A percentile compares a stretch with the other conserved stretches of the same genome.
Evolutionary conservation across 225 moss, liverwort and hornwort species (phyloP).

Genomic region (Pseudisothecium myosuroides): DNA sequence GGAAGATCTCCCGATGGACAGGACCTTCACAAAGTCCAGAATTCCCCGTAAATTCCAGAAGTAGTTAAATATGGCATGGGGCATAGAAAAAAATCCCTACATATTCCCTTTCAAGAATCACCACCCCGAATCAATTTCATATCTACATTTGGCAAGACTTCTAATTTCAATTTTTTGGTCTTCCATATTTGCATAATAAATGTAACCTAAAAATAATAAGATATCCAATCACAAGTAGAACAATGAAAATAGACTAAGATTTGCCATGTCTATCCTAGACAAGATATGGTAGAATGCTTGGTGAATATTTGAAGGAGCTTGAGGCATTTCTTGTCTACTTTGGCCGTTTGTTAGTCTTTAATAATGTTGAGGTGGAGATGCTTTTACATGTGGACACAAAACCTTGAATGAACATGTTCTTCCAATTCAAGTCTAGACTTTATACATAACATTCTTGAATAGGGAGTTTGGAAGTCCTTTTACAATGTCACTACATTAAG

Average conservation of each 20-base stretch:
- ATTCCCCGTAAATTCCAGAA: no score
- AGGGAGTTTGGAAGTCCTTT: background rate
- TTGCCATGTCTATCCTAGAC: background rate
- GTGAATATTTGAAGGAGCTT: background rate
- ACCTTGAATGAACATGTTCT: background rate
- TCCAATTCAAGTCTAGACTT: background rate
- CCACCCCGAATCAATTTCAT: background rate
- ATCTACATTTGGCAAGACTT: background rate
- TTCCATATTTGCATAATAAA: background rate
- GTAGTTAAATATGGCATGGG: no score
- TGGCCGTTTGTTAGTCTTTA: accelerated
- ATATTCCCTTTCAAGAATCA: background rate
- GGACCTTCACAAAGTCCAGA: no score
- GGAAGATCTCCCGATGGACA: no score
- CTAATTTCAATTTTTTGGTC: background rate
- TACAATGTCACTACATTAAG: background rate
- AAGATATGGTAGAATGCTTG: background rate
- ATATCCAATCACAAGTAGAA: background rate
- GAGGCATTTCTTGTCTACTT: background rate
- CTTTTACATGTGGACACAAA: background rate
- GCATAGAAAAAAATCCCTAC: background rate
- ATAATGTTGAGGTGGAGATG: background rate
- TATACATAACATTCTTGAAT: background rate
- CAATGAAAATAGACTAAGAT: background rate
- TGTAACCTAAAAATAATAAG: background rate